Evolutionary conservation across 306 rosid species (phyloP), one percentile per base, ranked within the genome.

Genomic region (Pterocarpus santalinus): DNA sequence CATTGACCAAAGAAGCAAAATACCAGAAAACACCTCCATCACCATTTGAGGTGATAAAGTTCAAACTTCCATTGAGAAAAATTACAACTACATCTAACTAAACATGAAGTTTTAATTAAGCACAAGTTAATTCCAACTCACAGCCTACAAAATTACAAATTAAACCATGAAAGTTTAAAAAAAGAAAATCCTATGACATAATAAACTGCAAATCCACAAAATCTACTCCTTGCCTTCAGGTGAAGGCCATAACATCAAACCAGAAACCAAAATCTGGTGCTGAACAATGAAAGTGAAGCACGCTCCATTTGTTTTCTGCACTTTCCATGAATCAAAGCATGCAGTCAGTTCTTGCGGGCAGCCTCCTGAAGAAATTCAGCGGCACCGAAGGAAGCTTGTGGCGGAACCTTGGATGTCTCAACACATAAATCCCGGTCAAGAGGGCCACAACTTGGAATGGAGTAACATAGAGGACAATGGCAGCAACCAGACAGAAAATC

Each of bases 321-420:
- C 76, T 72, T 69, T 82, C 84, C 85, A 76, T 69, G 78, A 72
- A 84, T 95, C 90, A 95, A 51, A 95, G 87, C 99, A 95, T 95
- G 90, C 99, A 93, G 74, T 95, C 99, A 56, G 99, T 93, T 85
- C 95, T 90, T 57, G 99, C 99, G 8, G 99, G 97, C 69, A 95
- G 75, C 89, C 99, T 89, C 88, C 99, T 86, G 94, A 95, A 95
- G 93, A 95, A 95, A 62, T 95, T 95, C 79, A 95, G 90, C 0
- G 99, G 99, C 85, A 95, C 97, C 0, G 99, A 92, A 53, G 99
- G 99, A 79, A 95, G 99, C 90, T 95, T 93, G 76, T 93, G 99
- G 15, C 97, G 95, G 81, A 95, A 93, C 90, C 99, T 89, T 2
- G 99, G 99, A 83, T 93, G 99, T 81, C 99, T 88, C 91, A 95